Conservation (phyloP, 768 basidiomycete genomes). For the Chiua virens region DNA sequence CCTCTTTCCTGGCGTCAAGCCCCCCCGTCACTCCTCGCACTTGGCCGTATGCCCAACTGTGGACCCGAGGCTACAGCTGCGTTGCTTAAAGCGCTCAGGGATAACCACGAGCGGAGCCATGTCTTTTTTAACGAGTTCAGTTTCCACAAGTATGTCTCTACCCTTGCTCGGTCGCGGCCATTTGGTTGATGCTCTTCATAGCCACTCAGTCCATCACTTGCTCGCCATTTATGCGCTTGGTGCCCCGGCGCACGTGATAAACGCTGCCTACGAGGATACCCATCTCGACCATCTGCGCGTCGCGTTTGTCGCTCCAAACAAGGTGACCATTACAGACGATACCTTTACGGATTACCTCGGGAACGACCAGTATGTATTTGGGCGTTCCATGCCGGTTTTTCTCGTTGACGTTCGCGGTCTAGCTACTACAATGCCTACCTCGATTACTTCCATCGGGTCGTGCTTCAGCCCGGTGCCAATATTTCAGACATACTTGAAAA, state of each 20-base stretch:
- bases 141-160: slow-evolving; percentile 30
- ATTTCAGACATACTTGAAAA: slow-evolving; percentile 52
- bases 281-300: slow-evolving; percentile 40
- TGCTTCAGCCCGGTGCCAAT: slow-evolving; percentile 27
- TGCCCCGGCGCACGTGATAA: slow-evolving; percentile 41
- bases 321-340: slow-evolving; percentile 26
- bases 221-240: slow-evolving; percentile 64
- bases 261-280: slow-evolving; percentile 40
- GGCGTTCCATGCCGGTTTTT: neutral
- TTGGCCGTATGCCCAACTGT: slow-evolving; percentile 36
- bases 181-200: slow-evolving; percentile 17
- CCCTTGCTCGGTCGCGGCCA: neutral
- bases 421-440: slow-evolving; percentile 35
- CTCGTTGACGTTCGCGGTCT: neutral
- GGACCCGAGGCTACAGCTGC: slow-evolving; percentile 39
- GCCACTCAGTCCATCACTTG: slow-evolving; percentile 58
- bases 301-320: slow-evolving; percentile 29
- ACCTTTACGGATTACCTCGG: slow-evolving; percentile 27
- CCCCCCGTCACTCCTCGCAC: slow-evolving; percentile 38
- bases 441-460: slow-evolving; percentile 30
- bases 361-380: slow-evolving; percentile 28
- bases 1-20: slow-evolving; percentile 33
- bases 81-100: slow-evolving; percentile 42
- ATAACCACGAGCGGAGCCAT: slow-evolving; percentile 57
- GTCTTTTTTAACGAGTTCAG: slow-evolving; percentile 49